Evolutionary conservation across 1,284 basidiomycete genomes (phyloP), one percentile per base, ranked within the genome.

Genomic region (Marasmius sp.): DNA sequence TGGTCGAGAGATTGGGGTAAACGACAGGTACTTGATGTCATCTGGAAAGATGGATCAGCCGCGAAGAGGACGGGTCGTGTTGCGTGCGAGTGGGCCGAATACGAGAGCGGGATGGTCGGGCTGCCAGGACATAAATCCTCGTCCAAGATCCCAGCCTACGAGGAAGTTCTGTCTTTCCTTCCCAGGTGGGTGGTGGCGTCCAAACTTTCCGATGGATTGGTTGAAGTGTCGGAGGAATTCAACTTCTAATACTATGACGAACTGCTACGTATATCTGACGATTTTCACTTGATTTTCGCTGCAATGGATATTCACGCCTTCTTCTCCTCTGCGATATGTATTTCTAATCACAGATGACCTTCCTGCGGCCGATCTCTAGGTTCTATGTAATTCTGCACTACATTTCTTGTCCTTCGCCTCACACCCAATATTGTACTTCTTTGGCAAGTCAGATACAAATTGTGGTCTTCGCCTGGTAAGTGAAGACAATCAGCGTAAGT

Each of bases 71-170:
- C 68, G 36, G 91, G 89, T 14, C 75, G 81, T 1, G 79, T 88
- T 41, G 85, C 84, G 36, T 92, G 91, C 65, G 82, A 83, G 66
- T 92, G 88, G 87, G 83, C 81, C 7, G 90, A 92, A 69, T 85
- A 87, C 69, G 83, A 84, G 71, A 82, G 83, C 69, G 86, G 75
- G 57, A 80, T 79, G 62, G 74, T 83, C 9, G 85, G 84, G 16
- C 71, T 74, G 4, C 22, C 36, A 12, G 16, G 33, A 43, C 41
- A 36, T 3, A 34, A 57, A 47, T 62, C 60, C 43, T 74, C 73
- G 36, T 78, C 76, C 51, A 77, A 79, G 74, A 87, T 92, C n/a
- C 90, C 90, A 0, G 89, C 89, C 16, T 76, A 87, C 38, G 88
- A 92, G 70, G 90, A 92, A 70, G 80, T 85, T 41, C 71, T 88